A percentile compares a stretch with the other conserved stretches of the same genome.
Conservation (phyloP, 2,329 filamentous ascomycete genomes). For the Xylariaceae sp. region DNA sequence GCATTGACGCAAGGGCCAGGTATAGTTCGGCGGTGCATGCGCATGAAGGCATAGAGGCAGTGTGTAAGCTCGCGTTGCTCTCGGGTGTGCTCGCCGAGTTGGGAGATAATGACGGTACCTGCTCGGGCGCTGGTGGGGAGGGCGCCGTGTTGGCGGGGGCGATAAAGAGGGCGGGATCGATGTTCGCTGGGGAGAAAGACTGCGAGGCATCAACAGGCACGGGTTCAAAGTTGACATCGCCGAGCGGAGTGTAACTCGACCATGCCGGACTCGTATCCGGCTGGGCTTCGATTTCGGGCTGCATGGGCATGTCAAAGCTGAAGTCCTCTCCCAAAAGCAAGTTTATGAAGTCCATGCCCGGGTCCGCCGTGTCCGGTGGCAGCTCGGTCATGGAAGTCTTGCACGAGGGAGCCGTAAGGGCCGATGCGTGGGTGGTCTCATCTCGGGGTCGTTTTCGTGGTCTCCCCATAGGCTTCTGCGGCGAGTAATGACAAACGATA, state of each 20-base stretch:
- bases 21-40: constrained; percentile 47
- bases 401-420: constrained; percentile 6
- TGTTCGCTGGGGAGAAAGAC: constrained; percentile 16
- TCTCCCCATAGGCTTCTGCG: constrained; percentile 63
- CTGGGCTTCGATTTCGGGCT: constrained; percentile 2
- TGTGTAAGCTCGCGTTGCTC: constrained; percentile 9
- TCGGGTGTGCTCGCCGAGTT: constrained; percentile 21
- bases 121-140: constrained; percentile 12
- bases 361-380: constrained; percentile 22
- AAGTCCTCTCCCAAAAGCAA: constrained; percentile 18
- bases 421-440: constrained; percentile 12
- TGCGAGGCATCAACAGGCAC: constrained; percentile 11
- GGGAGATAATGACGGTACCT: constrained; percentile 20
- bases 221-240: constrained; percentile 22
- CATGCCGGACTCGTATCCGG: background rate
- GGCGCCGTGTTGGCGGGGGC: constrained; percentile 1
- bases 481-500: constrained; percentile 57
- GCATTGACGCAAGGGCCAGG: constrained; percentile 46
- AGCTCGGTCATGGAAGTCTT: constrained; percentile 23
- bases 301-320: constrained; percentile 3
- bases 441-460: constrained; percentile 52
- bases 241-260: constrained; percentile 8
- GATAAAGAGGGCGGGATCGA: constrained; percentile 26
- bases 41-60: constrained; percentile 27
- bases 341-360: constrained; percentile 24